Percentiles rank a stretch among this genome's conserved stretches.
Evolutionary conservation across 2,329 filamentous ascomycete genomes (phyloP).

Genomic region (Metarhizium anisopliae): DNA sequence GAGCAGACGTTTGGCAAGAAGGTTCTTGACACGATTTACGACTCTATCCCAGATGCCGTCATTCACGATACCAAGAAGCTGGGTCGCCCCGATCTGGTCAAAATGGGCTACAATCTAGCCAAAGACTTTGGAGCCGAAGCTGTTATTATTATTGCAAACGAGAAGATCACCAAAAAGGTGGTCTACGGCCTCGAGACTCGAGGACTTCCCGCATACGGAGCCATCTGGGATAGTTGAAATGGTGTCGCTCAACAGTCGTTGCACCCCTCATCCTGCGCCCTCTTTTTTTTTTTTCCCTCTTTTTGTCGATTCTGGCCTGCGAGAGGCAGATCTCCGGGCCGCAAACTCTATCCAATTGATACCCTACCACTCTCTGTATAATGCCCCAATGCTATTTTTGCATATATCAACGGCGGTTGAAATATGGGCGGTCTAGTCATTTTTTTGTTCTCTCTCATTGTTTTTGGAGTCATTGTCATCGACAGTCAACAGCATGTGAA

Average conservation of each 20-base stretch:
- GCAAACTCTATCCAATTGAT: neutral
- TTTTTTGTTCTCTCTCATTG: neutral
- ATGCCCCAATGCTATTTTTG: neutral
- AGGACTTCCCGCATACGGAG: constrained; percentile 60
- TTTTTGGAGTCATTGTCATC: neutral
- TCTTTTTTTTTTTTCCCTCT: no score
- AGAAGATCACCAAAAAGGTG: constrained; percentile 55
- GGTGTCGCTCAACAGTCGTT: neutral
- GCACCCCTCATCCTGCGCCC: neutral
- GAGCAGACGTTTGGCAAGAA: constrained; percentile 51
- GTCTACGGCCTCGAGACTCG: constrained; percentile 60
- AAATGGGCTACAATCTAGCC: constrained; percentile 42
- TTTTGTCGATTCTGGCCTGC: no score
- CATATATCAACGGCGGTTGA: neutral
- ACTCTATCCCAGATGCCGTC: constrained; percentile 51
- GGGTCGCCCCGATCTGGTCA: constrained; percentile 50
- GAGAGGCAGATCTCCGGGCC: neutral
- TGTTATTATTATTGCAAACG: constrained; percentile 66
- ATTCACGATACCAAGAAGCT: constrained; percentile 56
- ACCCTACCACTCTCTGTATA: neutral
- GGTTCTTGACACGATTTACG: constrained; percentile 45
- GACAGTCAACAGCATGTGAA: neutral
- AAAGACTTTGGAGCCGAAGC: constrained; percentile 54
- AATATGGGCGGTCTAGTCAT: neutral
- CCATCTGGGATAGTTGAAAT: constrained; percentile 55